phyloP scores from a whole-genome alignment of 169 alveolate genomes.

The Babesia bovis region DNA sequence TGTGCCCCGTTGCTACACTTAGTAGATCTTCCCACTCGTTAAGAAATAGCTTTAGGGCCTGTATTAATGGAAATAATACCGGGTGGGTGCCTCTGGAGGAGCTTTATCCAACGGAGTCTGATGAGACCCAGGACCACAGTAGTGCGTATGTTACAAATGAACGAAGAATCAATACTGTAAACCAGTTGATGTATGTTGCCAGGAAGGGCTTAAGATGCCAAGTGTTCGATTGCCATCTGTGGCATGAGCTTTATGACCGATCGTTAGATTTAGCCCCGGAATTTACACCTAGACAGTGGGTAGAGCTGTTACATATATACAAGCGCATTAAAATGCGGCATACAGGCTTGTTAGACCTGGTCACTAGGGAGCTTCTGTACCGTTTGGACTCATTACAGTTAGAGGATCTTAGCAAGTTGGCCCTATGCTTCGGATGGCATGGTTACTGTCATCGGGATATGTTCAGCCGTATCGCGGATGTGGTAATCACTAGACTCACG shows the following conservation, averaged over 20 bases:
- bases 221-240: conserved; percentile 66
- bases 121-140: neutral
- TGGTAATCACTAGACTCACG: conserved; percentile 25
- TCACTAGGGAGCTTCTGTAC: conserved; percentile 57
- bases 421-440: conserved; percentile 65
- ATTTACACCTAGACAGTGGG: conserved; percentile 69
- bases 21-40: neutral
- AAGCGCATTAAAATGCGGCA: conserved; percentile 73
- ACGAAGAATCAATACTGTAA: conserved; percentile 19
- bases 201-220: conserved; percentile 65
- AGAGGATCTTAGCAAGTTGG: conserved; percentile 69
- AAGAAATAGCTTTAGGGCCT: conserved; percentile 9
- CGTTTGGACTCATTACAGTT: conserved; percentile 58
- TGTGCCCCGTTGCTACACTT: too few species aligned
- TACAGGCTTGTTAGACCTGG: conserved; percentile 62
- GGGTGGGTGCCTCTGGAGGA: conserved; percentile 33
- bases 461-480: conserved; percentile 37
- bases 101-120: neutral
- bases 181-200: conserved; percentile 57
- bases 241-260: conserved; percentile 68
- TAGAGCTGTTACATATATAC: conserved; percentile 69
- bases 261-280: conserved; percentile 57
- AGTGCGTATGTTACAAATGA: neutral
- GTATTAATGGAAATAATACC: neutral
- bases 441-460: conserved; percentile 32